A percentile compares a stretch with the other conserved stretches of the same genome.
These are phyloP conservation scores for Colletotrichum costaricense DNA, from an alignment of 2,329 filamentous ascomycete species.

Conservation along the genomic window DNA sequence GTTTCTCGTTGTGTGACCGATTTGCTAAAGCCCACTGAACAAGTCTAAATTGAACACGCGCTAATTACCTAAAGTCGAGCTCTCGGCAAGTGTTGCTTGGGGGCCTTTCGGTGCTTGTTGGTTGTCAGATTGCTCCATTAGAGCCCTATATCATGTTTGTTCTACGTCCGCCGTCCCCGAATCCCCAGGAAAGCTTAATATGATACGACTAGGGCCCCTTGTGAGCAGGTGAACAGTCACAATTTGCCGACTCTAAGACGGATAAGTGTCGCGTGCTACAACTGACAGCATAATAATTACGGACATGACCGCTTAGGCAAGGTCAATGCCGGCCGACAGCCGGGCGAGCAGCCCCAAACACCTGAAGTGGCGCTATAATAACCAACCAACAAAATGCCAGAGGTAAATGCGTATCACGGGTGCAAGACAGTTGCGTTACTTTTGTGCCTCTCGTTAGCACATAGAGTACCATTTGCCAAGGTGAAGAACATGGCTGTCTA, in stretches of 20 bases:
- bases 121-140: background rate
- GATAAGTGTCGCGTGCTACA: constrained; percentile 25
- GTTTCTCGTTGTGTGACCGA: background rate
- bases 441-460: background rate
- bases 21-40: background rate
- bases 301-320: constrained; percentile 19
- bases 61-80: constrained; percentile 14
- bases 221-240: background rate
- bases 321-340: background rate
- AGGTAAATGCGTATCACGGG: background rate
- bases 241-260: background rate
- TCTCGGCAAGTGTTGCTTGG: background rate
- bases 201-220: background rate
- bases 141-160: background rate
- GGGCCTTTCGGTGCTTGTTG: background rate
- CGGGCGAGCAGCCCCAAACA: constrained; percentile 1
- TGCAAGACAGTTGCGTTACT: background rate
- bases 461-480: background rate
- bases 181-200: constrained; percentile 34
- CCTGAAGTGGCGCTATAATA: background rate
- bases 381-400: background rate
- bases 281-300: constrained; percentile 22
- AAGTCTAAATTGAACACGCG: background rate
- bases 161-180: background rate
- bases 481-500: background rate